Evolutionary conservation across 2,329 filamentous ascomycete genomes (phyloP).

Genomic region (Verticillium nubilum): DNA sequence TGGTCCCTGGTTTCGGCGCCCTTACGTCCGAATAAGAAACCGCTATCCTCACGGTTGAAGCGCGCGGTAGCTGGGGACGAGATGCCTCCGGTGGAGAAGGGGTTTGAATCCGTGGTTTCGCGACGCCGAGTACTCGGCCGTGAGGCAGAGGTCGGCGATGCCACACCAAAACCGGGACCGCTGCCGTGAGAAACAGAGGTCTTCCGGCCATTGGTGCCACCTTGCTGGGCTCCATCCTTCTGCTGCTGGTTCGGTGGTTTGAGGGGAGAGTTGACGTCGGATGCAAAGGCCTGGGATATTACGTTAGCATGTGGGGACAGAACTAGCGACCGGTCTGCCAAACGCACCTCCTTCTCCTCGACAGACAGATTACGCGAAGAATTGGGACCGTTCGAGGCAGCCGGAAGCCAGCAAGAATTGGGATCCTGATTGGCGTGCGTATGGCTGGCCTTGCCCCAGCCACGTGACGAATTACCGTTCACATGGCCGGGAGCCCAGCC

Average conservation of each 20-base stretch:
- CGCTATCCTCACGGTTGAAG: constrained; percentile 57
- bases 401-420: constrained; percentile 86
- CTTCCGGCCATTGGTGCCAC: constrained; percentile 66
- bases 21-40: constrained; percentile 53
- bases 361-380: constrained; percentile 63
- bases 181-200: constrained; percentile 71
- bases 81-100: constrained; percentile 43
- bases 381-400: constrained; percentile 65
- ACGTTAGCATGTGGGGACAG: constrained; percentile 1
- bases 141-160: constrained; percentile 65
- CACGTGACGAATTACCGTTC: constrained; percentile 57
- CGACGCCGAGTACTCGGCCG: constrained; percentile 75
- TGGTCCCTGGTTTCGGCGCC: constrained; percentile 46
- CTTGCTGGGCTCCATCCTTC: constrained; percentile 54
- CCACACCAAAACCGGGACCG: constrained; percentile 59
- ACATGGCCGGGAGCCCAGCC: constrained; percentile 74
- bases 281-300: constrained; percentile 63
- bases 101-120: constrained; percentile 71
- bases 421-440: constrained; percentile 70
- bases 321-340: background rate
- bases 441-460: constrained; percentile 76
- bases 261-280: constrained; percentile 88
- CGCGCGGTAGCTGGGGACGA: constrained; percentile 58
- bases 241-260: constrained; percentile 67
- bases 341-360: constrained; percentile 54